Evolutionary conservation across 2,329 filamentous ascomycete species (phyloP).

Genomic region (Diaporthe longicolla): DNA sequence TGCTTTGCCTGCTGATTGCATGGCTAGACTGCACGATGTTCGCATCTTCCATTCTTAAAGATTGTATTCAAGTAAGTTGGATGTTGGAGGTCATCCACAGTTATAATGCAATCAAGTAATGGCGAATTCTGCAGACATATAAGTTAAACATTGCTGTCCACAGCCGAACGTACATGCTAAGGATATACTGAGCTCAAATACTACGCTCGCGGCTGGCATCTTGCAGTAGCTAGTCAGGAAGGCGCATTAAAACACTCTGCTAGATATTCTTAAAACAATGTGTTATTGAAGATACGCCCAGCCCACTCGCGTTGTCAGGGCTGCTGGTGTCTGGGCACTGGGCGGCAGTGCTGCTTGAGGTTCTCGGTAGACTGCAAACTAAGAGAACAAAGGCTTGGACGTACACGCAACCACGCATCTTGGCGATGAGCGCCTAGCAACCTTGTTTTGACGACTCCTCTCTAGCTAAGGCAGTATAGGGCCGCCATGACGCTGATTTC

Average conservation of each 20-base stretch:
- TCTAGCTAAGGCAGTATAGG: not conserved
- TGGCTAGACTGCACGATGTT: not conserved
- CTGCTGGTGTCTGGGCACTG: constrained; percentile 20
- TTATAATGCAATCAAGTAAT: rapidly evolving
- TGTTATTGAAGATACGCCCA: not conserved
- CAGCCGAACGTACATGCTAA: not conserved
- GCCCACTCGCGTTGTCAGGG: not conserved
- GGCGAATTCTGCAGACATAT: too few species aligned
- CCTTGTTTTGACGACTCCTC: not conserved
- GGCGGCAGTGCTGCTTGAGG: constrained; percentile 2
- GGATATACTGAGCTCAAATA: not conserved
- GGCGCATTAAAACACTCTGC: not conserved
- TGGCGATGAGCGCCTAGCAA: constrained; percentile 5
- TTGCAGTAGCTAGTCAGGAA: not conserved
- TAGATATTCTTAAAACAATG: too few species aligned
- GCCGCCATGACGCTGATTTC: not conserved
- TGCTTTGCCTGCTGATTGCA: not conserved
- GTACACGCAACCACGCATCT: constrained; percentile 2
- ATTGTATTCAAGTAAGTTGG: not conserved
- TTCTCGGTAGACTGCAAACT: not conserved
- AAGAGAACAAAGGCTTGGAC: not conserved
- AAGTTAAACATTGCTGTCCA: not conserved
- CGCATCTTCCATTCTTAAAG: not conserved
- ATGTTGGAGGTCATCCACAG: not conserved
- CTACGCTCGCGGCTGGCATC: not conserved